Evolutionary conservation across 495 filamentous ascomycete species (phyloP).

Genomic region (Hamigera avellanea): DNA sequence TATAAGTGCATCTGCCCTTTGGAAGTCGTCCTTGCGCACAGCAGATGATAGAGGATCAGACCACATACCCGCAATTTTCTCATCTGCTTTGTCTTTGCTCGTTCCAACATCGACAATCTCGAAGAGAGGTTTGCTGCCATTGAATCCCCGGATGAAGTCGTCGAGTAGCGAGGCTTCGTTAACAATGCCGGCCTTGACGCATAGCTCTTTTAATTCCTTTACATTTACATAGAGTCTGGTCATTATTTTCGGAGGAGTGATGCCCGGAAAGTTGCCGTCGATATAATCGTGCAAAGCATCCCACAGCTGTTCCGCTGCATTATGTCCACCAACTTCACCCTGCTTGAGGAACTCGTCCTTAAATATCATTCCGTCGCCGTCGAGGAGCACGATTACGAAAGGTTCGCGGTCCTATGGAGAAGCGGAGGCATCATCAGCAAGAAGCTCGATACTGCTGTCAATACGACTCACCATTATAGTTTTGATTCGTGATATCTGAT

Average conservation of each 20-base stretch:
- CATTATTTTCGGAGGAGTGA: constrained; percentile 49
- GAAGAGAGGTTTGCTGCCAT: constrained; percentile 54
- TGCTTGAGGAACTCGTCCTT: constrained; percentile 49
- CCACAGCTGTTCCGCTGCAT: constrained; percentile 53
- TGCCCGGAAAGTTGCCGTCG: constrained; percentile 28
- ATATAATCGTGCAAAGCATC: constrained; percentile 39
- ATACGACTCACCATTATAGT: constrained; percentile 33
- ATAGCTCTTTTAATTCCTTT: constrained; percentile 48
- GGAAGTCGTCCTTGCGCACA: too few relatives aligned
- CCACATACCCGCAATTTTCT: constrained; percentile 62
- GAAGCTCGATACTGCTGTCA: too few relatives aligned
- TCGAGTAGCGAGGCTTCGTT: constrained; percentile 40
- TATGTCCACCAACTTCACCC: constrained; percentile 59
- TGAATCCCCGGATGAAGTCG: constrained; percentile 68
- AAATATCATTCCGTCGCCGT: constrained; percentile 72
- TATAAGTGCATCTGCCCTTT: too few relatives aligned
- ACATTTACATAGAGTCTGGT: constrained; percentile 61
- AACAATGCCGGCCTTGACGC: constrained; percentile 43
- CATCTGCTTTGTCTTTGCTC: constrained; percentile 56
- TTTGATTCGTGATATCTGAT: constrained; percentile 37
- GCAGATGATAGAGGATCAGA: not conserved
- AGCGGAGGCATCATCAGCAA: constrained; percentile 3
- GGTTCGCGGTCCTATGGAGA: constrained; percentile 54
- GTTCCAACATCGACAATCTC: constrained; percentile 67
- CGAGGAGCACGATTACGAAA: constrained; percentile 64